Base-by-base conservation (phyloP, 345 rosid genomes). In the Populus pruinosa region DNA sequence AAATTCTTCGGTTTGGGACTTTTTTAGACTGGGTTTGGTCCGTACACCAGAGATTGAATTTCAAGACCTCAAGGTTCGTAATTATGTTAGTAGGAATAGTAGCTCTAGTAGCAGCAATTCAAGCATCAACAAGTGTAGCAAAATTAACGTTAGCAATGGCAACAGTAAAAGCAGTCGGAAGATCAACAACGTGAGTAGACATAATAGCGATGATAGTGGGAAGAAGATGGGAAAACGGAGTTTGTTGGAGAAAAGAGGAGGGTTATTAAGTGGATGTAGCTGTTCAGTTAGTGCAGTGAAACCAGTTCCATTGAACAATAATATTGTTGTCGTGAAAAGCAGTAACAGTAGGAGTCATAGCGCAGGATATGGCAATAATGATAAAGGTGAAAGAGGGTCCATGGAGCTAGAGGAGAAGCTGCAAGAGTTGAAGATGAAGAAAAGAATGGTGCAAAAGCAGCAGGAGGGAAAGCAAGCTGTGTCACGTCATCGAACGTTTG, bases 1-100 rank as follows among this genome's bases (percentile, higher is more conserved):
- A 25, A 90, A 81, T 75, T 87, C 91, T 4, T 83, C 97, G 1
- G 69, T 88, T 20, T 92, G 99, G 99, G 94, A 89, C 25, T 82
- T 91, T 55, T 82, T 96, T 66, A 70, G 91, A 68, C 65, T 88
- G 10, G 94, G 99, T 9, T 74, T 92, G 76, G 92, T 93, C 69
- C 92, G 92, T 7, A 83, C 91, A 0, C 99, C 99, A 13, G 98
- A 89, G 69, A 91, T 96, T 43, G 93, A 93, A 63, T 75, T 89
- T 27, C 84, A 86, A 55, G 88, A 84, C 72, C 81, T 84, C 62
- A 91, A 85, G 63, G 70, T 73, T 17, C 87, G 95, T 27, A 76
- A 74, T 21, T 79, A 65, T 5, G 85, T 44, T 20, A 56, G 81
- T 70, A 70, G 47, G 39, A 89, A 81, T 47, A 81, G 79, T 72